Percentiles rank a stretch among this genome's conserved stretches.
Evolutionary conservation across 441 rosid species (phyloP).

Genomic region (Cnidoscolus chayamansa): DNA sequence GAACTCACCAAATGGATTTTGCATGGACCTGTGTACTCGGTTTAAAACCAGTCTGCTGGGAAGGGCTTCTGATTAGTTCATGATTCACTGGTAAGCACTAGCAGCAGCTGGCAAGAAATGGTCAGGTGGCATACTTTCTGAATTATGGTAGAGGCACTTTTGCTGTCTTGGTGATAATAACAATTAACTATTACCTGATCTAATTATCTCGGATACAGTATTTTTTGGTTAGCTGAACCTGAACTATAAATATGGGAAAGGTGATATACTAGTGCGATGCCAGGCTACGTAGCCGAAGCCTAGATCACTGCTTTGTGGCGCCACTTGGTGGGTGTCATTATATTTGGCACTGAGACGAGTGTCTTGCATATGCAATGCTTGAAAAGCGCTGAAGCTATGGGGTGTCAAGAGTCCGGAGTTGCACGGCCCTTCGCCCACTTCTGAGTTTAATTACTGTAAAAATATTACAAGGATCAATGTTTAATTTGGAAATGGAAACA

Average conservation of each 20-base stretch:
- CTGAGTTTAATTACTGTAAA: not conserved
- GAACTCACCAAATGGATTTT: constrained; percentile 1
- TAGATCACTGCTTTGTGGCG: not conserved
- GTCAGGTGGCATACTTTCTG: not conserved
- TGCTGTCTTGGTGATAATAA: not conserved
- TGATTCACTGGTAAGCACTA: not conserved
- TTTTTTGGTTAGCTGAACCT: not conserved
- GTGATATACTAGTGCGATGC: not conserved
- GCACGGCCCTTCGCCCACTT: not conserved
- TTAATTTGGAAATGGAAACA: not conserved
- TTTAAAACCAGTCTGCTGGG: not conserved
- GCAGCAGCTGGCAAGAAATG: not conserved
- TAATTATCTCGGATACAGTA: not conserved
- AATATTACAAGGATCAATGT: not conserved
- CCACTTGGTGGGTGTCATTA: not conserved
- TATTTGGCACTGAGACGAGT: not conserved
- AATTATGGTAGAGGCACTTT: not conserved
- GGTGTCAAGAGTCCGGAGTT: not conserved
- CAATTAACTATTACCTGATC: not conserved
- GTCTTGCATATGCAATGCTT: not conserved
- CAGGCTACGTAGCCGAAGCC: not conserved
- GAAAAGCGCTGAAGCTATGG: not conserved
- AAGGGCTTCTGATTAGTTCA: not conserved
- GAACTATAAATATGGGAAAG: not conserved
- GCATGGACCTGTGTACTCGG: not conserved